Conservation (phyloP, 2,329 filamentous ascomycete species). For the Microsporum audouinii region DNA sequence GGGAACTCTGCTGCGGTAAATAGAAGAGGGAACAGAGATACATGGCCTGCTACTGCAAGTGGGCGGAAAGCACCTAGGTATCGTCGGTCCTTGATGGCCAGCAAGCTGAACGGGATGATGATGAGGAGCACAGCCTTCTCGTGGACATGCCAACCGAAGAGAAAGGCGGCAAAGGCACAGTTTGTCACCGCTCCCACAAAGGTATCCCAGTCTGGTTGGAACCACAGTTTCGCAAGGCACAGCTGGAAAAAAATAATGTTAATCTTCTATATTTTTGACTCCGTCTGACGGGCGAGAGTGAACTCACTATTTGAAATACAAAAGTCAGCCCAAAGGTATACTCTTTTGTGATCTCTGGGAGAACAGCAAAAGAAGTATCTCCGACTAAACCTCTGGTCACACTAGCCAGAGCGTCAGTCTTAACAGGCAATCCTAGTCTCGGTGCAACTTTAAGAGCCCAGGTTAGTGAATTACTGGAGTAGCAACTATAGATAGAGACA, state of each 20-base stretch:
- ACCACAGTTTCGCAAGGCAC: slow-evolving; percentile 71
- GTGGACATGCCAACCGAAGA: slow-evolving; percentile 98
- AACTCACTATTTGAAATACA: slow-evolving; percentile 57
- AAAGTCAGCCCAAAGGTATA: slow-evolving; percentile 75
- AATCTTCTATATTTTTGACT: slow-evolving; percentile 4
- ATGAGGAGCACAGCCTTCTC: slow-evolving; percentile 93
- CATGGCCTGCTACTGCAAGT: slow-evolving; percentile 82
- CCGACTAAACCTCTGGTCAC: slow-evolving; percentile 89
- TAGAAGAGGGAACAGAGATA: slow-evolving; percentile 85
- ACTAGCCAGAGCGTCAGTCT: slow-evolving; percentile 65
- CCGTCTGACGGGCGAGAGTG: not conserved
- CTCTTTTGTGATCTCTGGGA: slow-evolving; percentile 72
- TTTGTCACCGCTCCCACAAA: slow-evolving; percentile 85
- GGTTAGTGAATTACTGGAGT: not conserved
- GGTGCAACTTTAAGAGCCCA: slow-evolving; percentile 55
- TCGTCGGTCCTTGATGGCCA: slow-evolving; percentile 78
- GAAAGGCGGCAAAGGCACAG: slow-evolving; percentile 89
- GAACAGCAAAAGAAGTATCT: slow-evolving; percentile 83
- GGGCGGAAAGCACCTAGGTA: slow-evolving; percentile 88
- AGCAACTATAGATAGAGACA: slow-evolving; percentile 24
- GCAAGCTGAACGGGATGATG: slow-evolving; percentile 87
- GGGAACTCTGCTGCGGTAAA: slow-evolving; percentile 90
- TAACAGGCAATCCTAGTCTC: slow-evolving; percentile 61
- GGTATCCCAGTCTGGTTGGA: slow-evolving; percentile 68
- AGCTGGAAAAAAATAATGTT: slow-evolving; percentile 34